A percentile compares a stretch with the other conserved stretches of the same genome.
Evolutionary conservation across 306 rosid genomes (phyloP).

Genomic region (Chamaecrista fasciculata): DNA sequence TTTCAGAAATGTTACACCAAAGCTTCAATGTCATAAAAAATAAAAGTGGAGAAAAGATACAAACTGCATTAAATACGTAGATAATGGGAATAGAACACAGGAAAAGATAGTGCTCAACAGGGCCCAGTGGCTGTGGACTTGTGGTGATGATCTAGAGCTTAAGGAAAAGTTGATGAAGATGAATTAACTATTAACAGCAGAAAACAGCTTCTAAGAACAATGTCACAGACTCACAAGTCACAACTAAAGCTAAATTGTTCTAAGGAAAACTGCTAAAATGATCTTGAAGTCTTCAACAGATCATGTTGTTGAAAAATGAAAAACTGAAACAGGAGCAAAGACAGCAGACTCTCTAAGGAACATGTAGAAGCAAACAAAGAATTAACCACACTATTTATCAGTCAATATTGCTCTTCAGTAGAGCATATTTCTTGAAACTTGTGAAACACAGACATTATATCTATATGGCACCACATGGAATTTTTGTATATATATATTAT

Average conservation of each 20-base stretch:
- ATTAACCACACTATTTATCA: constrained; percentile 14
- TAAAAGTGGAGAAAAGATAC: not conserved
- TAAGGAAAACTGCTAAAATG: not conserved
- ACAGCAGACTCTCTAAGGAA: not conserved
- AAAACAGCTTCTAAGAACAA: not conserved
- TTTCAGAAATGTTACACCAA: constrained; percentile 18
- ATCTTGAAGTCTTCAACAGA: not conserved
- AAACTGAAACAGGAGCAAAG: not conserved
- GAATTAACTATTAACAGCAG: not conserved
- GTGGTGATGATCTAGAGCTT: not conserved
- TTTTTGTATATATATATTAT: too few species aligned
- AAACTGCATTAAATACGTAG: not conserved
- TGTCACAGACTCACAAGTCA: not conserved
- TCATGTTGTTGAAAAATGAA: not conserved
- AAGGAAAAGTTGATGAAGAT: not conserved
- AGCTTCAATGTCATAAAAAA: not conserved
- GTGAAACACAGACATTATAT: too few species aligned
- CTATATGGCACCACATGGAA: too few species aligned
- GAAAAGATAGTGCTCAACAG: not conserved
- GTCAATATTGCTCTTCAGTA: not conserved
- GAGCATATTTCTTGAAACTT: not conserved
- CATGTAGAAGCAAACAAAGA: constrained; percentile 7
- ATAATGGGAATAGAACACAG: not conserved
- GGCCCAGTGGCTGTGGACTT: not conserved
- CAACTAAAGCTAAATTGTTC: not conserved